Evolutionary conservation across 2,329 filamentous ascomycete genomes (phyloP).

Genomic region (Beauveria brongniartii): DNA sequence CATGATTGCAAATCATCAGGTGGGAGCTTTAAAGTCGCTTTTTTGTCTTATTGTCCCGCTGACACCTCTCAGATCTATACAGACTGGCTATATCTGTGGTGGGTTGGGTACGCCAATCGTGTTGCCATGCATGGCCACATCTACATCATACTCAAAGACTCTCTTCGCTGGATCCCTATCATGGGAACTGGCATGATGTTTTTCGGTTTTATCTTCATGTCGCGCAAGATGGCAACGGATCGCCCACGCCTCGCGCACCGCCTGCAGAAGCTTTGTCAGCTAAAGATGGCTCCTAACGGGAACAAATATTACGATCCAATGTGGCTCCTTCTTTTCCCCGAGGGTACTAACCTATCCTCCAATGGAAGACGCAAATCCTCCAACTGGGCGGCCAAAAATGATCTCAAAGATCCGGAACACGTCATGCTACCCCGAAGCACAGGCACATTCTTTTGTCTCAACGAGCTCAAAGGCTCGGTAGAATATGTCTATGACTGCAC

Average conservation of each 20-base stretch:
- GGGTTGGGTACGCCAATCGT: slow-evolving; percentile 73
- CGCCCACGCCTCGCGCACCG: slow-evolving; percentile 67
- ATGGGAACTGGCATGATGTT: slow-evolving; percentile 77
- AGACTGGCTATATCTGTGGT: slow-evolving; percentile 90
- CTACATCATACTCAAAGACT: slow-evolving; percentile 87
- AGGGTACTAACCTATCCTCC: slow-evolving; percentile 72
- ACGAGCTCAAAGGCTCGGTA: slow-evolving; percentile 63
- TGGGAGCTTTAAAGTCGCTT: slow-evolving; percentile 18
- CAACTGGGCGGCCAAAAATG: slow-evolving; percentile 68
- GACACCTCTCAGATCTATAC: slow-evolving; percentile 58
- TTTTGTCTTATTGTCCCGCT: slow-evolving; percentile 15
- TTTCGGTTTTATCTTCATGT: slow-evolving; percentile 85
- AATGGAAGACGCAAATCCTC: slow-evolving; percentile 65
- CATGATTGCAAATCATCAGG: slow-evolving; percentile 81
- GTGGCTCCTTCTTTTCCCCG: slow-evolving; percentile 85
- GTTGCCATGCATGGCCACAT: slow-evolving; percentile 76
- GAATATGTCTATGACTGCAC: slow-evolving; percentile 91
- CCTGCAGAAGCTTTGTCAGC: slow-evolving; percentile 58
- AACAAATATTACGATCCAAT: slow-evolving; percentile 61
- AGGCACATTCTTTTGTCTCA: slow-evolving; percentile 70
- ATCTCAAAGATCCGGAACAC: slow-evolving; percentile 64
- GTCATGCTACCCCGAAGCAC: slow-evolving; percentile 72
- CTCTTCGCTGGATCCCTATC: slow-evolving; percentile 70
- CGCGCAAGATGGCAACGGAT: slow-evolving; percentile 80
- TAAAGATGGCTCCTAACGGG: slow-evolving; percentile 45